Evolutionary conservation across 2,329 filamentous ascomycete species (phyloP).

Genomic region (Cadophora sp.): DNA sequence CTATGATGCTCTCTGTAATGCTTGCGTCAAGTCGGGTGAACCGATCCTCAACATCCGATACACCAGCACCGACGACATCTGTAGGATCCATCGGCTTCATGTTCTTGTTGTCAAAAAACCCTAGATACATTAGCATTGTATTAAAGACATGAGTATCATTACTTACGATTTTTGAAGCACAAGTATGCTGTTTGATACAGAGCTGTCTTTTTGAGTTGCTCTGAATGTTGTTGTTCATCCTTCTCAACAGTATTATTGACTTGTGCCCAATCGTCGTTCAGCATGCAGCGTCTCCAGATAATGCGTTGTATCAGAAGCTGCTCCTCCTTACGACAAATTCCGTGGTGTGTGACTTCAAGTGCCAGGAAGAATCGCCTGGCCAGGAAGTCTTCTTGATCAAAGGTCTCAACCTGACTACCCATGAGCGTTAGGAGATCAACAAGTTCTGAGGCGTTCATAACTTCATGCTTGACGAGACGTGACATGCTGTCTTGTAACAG

Average conservation of each 20-base stretch:
- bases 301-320: slow-evolving; percentile 61
- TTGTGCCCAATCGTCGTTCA: slow-evolving; percentile 83
- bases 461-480: slow-evolving; percentile 73
- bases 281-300: slow-evolving; percentile 90
- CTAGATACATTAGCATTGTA: slow-evolving; percentile 42
- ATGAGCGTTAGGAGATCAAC: slow-evolving; percentile 85
- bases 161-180: slow-evolving; percentile 70
- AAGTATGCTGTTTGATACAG: slow-evolving; percentile 71
- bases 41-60: slow-evolving; percentile 65
- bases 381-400: slow-evolving; percentile 54
- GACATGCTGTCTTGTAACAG: slow-evolving; percentile 75
- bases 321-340: slow-evolving; percentile 61
- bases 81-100: slow-evolving; percentile 58
- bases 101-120: slow-evolving; percentile 48
- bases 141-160: slow-evolving; percentile 20
- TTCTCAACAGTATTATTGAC: slow-evolving; percentile 81
- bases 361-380: slow-evolving; percentile 71
- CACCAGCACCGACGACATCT: slow-evolving; percentile 64
- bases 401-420: slow-evolving; percentile 48
- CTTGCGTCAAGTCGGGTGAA: slow-evolving; percentile 66
- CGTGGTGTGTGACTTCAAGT: slow-evolving; percentile 52
- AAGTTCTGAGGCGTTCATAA: slow-evolving; percentile 68
- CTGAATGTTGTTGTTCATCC: slow-evolving; percentile 71
- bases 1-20: slow-evolving; percentile 70
- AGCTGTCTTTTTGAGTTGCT: slow-evolving; percentile 68